These are phyloP conservation scores for Fomitopsis schrenkii DNA, from an alignment of 1,284 basidiomycete genomes.

Conservation along the genomic window DNA sequence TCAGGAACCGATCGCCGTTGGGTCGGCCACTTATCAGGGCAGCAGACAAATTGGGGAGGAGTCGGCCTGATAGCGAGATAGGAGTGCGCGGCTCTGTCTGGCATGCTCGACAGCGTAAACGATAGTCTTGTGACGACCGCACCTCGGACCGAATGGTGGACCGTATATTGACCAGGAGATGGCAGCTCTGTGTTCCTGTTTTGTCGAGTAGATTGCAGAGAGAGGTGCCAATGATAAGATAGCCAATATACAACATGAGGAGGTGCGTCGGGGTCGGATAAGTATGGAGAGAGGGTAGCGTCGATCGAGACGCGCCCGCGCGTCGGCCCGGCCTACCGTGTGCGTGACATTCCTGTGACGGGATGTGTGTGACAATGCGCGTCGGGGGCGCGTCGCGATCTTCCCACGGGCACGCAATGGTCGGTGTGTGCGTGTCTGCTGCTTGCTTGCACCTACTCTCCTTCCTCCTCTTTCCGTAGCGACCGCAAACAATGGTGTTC, in stretches of 20 bases:
- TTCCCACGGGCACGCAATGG: slow-evolving; percentile 5
- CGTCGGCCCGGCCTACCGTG: background rate
- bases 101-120: background rate
- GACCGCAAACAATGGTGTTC: slow-evolving; percentile 40
- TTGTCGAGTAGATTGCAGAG: too few species aligned
- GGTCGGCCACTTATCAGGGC: slow-evolving; percentile 1
- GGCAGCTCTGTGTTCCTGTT: background rate
- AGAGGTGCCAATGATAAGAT: background rate
- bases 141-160: background rate
- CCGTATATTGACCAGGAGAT: background rate
- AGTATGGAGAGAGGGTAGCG: background rate
- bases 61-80: background rate
- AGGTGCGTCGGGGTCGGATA: too few species aligned
- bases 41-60: background rate
- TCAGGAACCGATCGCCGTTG: background rate
- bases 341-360: background rate
- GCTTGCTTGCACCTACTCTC: slow-evolving; percentile 2
- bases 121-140: background rate
- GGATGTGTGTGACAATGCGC: slow-evolving; percentile 3
- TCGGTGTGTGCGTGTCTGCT: slow-evolving; percentile 2
- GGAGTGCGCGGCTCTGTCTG: background rate
- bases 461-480: background rate
- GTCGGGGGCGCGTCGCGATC: slow-evolving; percentile 4
- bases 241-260: background rate
- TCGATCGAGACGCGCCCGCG: background rate